Evolutionary conservation across 2,329 filamentous ascomycete species (phyloP).

Genomic region (Pezicula carpinea): DNA sequence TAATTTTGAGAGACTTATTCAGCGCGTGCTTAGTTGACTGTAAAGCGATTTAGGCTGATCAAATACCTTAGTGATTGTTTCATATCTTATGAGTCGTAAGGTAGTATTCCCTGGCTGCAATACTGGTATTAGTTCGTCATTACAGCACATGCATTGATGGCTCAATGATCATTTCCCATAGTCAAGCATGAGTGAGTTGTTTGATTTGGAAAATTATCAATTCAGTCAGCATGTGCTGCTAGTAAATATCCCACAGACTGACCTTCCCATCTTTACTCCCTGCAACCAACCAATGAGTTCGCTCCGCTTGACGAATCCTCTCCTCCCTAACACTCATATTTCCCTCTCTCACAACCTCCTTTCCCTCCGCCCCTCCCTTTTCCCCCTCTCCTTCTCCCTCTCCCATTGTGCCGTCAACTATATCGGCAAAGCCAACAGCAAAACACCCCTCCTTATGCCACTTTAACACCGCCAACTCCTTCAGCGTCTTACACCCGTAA

Average conservation of each 20-base stretch:
- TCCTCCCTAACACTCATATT: constrained; percentile 56
- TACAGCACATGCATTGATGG: too few species aligned
- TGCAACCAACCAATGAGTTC: constrained; percentile 82
- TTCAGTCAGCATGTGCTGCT: too few species aligned
- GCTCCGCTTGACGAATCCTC: constrained; percentile 58
- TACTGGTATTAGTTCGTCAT: too few species aligned
- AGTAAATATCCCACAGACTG: constrained; percentile 94
- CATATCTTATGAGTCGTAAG: too few species aligned
- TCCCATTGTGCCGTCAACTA: constrained; percentile 22
- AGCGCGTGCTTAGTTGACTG: too few species aligned
- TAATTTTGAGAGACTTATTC: too few species aligned
- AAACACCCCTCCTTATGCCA: constrained; percentile 93
- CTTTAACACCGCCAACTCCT: constrained; percentile 85
- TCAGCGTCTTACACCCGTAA: constrained; percentile 75
- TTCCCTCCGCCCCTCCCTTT: constrained; percentile 2
- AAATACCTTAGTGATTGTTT: too few species aligned
- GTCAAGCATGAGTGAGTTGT: too few species aligned
- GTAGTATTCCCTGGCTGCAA: too few species aligned
- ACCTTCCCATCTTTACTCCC: constrained; percentile 95
- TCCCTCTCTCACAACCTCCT: constrained; percentile 8
- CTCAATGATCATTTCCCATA: too few species aligned
- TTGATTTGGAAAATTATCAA: too few species aligned
- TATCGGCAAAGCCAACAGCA: constrained; percentile 64
- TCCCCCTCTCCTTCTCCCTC: constrained; percentile 4
- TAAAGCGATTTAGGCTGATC: too few species aligned